Evolutionary conservation across 805 yeast species (phyloP).

Genomic region (Starmerella sirachaensis): DNA sequence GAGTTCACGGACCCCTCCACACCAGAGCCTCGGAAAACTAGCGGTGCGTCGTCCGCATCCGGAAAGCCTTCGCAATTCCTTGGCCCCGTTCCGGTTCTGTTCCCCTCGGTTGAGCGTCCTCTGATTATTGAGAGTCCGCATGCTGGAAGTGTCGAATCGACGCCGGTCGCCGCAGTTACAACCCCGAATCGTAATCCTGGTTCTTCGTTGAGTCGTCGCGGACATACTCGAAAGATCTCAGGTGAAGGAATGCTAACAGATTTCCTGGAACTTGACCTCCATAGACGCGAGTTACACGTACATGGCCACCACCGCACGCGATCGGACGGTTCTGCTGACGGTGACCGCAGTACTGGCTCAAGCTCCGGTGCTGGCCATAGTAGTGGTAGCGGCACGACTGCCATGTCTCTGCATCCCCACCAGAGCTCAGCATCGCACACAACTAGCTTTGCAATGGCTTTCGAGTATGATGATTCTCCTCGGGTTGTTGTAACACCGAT

Average conservation of each 20-base stretch:
- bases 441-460: constrained; percentile 1
- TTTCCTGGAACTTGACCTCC: constrained; percentile 11
- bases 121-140: constrained; percentile 8
- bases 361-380: too few relatives aligned
- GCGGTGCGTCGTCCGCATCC: too few relatives aligned
- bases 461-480: constrained; percentile 14
- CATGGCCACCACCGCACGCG: constrained; percentile 1
- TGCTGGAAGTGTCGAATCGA: constrained; percentile 12
- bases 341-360: too few relatives aligned
- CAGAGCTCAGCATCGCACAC: too few relatives aligned
- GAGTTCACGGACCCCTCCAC: too few relatives aligned
- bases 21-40: too few relatives aligned
- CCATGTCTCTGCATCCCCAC: not conserved
- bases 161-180: constrained; percentile 9
- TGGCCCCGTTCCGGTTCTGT: not conserved
- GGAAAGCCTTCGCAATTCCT: too few relatives aligned
- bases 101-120: constrained; percentile 4
- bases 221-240: constrained; percentile 1
- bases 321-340: constrained; percentile 10
- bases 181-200: too few relatives aligned
- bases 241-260: constrained; percentile 4
- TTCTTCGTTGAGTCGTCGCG: not conserved
- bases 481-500: constrained; percentile 20
- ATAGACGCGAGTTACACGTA: not conserved
- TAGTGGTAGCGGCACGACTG: not conserved